Conservation (phyloP, 371 early-diverging fungal genomes). For the Circinella minor region DNA sequence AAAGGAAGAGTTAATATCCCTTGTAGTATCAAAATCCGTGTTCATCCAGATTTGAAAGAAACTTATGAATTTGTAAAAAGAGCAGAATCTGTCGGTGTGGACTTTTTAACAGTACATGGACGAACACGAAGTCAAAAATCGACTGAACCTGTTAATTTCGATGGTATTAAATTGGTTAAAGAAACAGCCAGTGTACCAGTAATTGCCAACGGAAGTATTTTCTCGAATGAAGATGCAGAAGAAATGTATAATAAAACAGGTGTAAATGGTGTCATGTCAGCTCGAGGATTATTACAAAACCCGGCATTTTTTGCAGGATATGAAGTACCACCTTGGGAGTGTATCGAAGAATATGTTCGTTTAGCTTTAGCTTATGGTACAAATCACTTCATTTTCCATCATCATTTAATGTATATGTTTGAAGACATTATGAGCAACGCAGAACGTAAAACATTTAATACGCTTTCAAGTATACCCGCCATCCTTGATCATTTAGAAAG, state of each 20-base stretch:
- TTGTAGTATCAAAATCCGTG: slow-evolving; percentile 83
- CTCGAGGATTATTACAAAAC: slow-evolving; percentile 88
- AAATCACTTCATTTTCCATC: slow-evolving; percentile 85
- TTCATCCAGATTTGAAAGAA: slow-evolving; percentile 74
- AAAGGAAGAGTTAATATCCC: slow-evolving; percentile 70
- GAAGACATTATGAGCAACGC: slow-evolving; percentile 85
- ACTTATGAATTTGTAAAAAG: slow-evolving; percentile 81
- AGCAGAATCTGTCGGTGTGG: slow-evolving; percentile 77
- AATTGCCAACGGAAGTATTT: slow-evolving; percentile 84
- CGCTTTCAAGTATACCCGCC: slow-evolving; percentile 78
- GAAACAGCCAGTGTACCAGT: slow-evolving; percentile 75
- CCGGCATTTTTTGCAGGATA: slow-evolving; percentile 84
- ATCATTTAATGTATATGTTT: slow-evolving; percentile 95
- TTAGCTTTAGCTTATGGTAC: slow-evolving; percentile 84
- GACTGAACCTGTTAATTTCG: slow-evolving; percentile 75
- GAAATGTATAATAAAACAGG: slow-evolving; percentile 71
- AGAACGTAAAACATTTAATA: slow-evolving; percentile 89
- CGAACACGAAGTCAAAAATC: slow-evolving; percentile 78
- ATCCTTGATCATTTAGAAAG: slow-evolving; percentile 84
- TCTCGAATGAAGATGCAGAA: slow-evolving; percentile 69
- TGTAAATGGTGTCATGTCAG: slow-evolving; percentile 87
- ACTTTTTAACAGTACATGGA: slow-evolving; percentile 85
- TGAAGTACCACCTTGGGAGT: slow-evolving; percentile 73
- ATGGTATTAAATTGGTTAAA: slow-evolving; percentile 76
- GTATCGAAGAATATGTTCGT: slow-evolving; percentile 78